Evolutionary conservation across 176 grass and related monocot species (phyloP), one percentile per base, ranked within the genome.

Genomic region (Leersia perrieri): DNA sequence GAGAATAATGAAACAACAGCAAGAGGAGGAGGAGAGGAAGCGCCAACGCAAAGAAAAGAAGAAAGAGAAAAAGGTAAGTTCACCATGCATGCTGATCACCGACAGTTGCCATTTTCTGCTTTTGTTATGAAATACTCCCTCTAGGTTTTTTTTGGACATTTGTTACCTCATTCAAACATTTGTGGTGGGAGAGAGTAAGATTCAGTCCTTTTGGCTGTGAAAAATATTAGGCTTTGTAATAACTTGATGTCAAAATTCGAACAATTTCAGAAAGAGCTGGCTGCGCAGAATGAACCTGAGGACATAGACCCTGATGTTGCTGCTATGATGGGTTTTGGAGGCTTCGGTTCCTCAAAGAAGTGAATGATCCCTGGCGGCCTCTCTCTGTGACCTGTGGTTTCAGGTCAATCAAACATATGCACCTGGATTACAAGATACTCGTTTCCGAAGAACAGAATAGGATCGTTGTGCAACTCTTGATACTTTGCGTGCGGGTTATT

Each of bases 1-100:
- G 74, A 95, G 96, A 72, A 98, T 98, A 89, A 72, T 89, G 65
- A 98, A 98, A 88, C 96, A 91, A 3, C 92, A 95, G 79, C 84
- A 99, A 88, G 92, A 99, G 82, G 96, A 98, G 76, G 94, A 94
- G 68, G 95, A 97, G 73, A 74, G 82, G 64, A 97, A 97, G 58
- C 80, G 86, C 12, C 73, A 90, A 63, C 92, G 86, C 32, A 91
- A 88, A 72, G 92, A 97, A 89, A 92, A 73, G 77, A 97, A 97
- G 81, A 92, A 97, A 82, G 90, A 92, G 84, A 97, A 94, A 77
- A 97, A 94, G 87, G 95, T 94, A 61, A 88, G 60, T 34, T 53
- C 55, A 23, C 33, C 20, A 18, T 28, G 53, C 36, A 23, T 79
- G 57, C 22, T n/a, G 22, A 34, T 76, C 16, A 36, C 32, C 51